A percentile compares a stretch with the other conserved stretches of the same genome.
phyloP scores from a whole-genome alignment of 371 early-diverging fungal genomes.

The Apophysomyces elegans region DNA sequence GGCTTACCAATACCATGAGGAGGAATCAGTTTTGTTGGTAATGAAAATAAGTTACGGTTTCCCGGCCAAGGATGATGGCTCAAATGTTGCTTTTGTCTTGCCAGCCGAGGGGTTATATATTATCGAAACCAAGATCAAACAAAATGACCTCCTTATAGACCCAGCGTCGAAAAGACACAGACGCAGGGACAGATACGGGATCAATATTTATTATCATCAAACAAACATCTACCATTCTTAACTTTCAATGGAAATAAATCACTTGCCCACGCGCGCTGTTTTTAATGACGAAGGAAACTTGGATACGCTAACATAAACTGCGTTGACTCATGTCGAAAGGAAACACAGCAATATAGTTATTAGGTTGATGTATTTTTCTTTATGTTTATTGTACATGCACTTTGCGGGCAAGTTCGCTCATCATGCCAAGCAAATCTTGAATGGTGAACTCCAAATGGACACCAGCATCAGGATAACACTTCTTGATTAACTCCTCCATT shows the following conservation, averaged over 20 bases:
- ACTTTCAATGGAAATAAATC: too few species aligned
- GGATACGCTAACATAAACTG: too few species aligned
- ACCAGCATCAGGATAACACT: constrained; percentile 87
- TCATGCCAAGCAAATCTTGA: constrained; percentile 76
- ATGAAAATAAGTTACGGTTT: constrained; percentile 20
- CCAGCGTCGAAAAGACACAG: constrained; percentile 21
- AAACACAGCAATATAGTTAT: too few species aligned
- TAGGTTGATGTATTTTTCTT: not conserved
- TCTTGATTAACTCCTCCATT: constrained; percentile 78
- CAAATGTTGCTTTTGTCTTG: constrained; percentile 40
- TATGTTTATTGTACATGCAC: constrained; percentile 37
- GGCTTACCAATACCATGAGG: too few species aligned
- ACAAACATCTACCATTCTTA: too few species aligned
- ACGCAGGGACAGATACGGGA: constrained; percentile 42
- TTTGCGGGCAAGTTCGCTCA: constrained; percentile 67
- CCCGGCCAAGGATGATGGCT: constrained; percentile 42
- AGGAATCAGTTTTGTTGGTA: not conserved
- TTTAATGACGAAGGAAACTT: too few species aligned
- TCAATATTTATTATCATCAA: constrained; percentile 21
- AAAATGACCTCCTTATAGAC: constrained; percentile 31
- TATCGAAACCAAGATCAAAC: constrained; percentile 40
- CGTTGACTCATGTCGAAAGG: too few species aligned
- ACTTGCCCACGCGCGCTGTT: too few species aligned
- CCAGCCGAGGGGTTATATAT: constrained; percentile 38
- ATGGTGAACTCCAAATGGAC: constrained; percentile 87